Conservation (phyloP, 805 yeast species). For the Maudiozyma pseudohumilis region DNA sequence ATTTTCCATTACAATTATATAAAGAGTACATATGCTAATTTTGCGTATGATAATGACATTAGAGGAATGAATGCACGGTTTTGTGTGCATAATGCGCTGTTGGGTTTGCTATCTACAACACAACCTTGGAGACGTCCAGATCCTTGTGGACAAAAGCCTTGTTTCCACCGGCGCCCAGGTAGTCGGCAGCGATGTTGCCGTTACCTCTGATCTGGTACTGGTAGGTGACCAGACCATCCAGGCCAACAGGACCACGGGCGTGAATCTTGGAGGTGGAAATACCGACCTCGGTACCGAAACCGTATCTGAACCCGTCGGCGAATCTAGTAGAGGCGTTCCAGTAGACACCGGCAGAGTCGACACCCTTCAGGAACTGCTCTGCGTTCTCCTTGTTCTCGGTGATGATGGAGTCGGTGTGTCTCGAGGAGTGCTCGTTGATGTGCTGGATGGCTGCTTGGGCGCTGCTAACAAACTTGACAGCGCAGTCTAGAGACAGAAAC, state of each 20-base stretch:
- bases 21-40: too few relatives aligned
- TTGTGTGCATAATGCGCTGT: neutral
- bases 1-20: too few relatives aligned
- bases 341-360: conserved; percentile 93
- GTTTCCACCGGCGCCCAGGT: conserved; percentile 85
- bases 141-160: conserved; percentile 69
- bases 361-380: conserved; percentile 65
- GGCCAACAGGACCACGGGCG: conserved; percentile 97
- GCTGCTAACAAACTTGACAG: conserved; percentile 52
- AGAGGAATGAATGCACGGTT: neutral
- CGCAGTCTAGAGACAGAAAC: conserved; percentile 72
- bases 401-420: conserved; percentile 88
- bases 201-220: conserved; percentile 87
- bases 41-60: neutral
- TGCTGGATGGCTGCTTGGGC: conserved; percentile 72
- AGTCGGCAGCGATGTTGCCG: conserved; percentile 90
- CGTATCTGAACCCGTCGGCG: conserved; percentile 97
- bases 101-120: conserved; percentile 11
- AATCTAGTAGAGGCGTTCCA: conserved; percentile 97
- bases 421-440: conserved; percentile 86
- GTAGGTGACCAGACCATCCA: conserved; percentile 92
- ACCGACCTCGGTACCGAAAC: conserved; percentile 98
- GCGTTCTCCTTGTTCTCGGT: conserved; percentile 69
- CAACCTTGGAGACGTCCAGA: conserved; percentile 32
- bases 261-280: conserved; percentile 94